Conservation (phyloP, 148 eudicot species). For the Camellia sinensis region DNA sequence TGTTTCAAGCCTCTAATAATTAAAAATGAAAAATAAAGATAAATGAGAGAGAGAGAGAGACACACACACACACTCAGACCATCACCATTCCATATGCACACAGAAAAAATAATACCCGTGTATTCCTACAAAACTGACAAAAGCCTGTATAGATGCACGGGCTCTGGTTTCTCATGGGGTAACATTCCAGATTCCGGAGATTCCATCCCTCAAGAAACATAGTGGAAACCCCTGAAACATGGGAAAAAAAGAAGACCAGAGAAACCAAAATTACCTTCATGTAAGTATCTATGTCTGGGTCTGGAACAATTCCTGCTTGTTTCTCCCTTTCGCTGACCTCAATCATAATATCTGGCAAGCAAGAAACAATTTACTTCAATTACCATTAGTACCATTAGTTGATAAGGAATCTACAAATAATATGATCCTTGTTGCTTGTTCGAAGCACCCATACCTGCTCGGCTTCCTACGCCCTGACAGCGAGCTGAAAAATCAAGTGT, state of each 20-base stretch:
- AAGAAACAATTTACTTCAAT: neutral
- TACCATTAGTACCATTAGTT: neutral
- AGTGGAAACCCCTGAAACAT: neutral
- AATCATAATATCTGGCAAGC: conserved; percentile 42
- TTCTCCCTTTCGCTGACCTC: conserved; percentile 76
- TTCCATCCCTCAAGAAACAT: neutral
- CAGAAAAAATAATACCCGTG: neutral
- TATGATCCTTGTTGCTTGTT: too few relatives aligned
- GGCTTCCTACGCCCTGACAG: conserved; percentile 77
- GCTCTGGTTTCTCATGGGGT: neutral
- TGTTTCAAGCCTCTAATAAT: neutral
- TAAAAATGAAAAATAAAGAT: neutral
- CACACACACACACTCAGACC: neutral
- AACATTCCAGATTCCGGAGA: neutral
- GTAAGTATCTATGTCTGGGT: conserved; percentile 71
- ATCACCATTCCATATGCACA: neutral
- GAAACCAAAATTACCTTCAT: conserved; percentile 56
- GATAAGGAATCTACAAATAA: neutral
- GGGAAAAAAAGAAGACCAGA: neutral
- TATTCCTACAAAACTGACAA: too few relatives aligned
- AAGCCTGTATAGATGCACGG: neutral
- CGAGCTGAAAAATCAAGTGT: conserved; percentile 72
- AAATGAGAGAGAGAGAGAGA: neutral
- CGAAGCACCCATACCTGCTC: conserved; percentile 26
- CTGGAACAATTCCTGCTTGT: conserved; percentile 71